These are phyloP conservation scores for Lyophyllum atratum DNA, from an alignment of 768 basidiomycete genomes.

Conservation along the genomic window DNA sequence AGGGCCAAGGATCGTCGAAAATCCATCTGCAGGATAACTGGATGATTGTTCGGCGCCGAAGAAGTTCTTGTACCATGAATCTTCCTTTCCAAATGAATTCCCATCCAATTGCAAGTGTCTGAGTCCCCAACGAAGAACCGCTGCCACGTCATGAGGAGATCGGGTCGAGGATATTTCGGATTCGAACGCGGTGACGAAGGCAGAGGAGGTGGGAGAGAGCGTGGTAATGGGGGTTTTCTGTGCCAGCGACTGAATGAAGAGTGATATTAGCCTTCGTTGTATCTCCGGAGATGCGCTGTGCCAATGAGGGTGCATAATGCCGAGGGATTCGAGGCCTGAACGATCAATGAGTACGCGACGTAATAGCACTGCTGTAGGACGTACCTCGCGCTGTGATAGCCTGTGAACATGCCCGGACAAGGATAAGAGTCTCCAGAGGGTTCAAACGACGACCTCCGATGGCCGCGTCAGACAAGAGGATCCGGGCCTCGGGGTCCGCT, in stretches of 20 bases:
- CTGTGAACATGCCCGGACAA: conserved; percentile 70
- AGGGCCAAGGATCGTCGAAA: conserved; percentile 63
- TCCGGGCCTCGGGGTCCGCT: conserved; percentile 50
- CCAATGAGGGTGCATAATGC: conserved; percentile 88
- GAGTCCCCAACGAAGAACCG: conserved; percentile 79
- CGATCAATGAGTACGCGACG: conserved; percentile 10
- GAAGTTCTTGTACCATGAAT: conserved; percentile 71
- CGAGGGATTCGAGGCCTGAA: conserved; percentile 77
- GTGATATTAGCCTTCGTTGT: conserved; percentile 71
- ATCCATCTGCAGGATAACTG: conserved; percentile 64
- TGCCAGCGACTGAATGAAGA: conserved; percentile 68
- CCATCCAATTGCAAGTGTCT: conserved; percentile 71
- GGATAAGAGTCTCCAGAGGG: conserved; percentile 61
- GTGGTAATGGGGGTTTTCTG: conserved; percentile 45
- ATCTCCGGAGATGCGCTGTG: conserved; percentile 68
- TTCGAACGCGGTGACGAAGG: conserved; percentile 56
- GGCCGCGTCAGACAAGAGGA: conserved; percentile 50
- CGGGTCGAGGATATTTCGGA: conserved; percentile 65
- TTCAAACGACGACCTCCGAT: conserved; percentile 61
- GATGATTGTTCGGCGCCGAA: conserved; percentile 56
- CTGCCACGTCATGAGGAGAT: conserved; percentile 76
- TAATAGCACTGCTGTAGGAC: conserved; percentile 22
- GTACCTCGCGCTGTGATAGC: conserved; percentile 65
- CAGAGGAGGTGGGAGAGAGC: conserved; percentile 50
- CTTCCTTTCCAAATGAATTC: conserved; percentile 59